These are phyloP conservation scores for Penicillium thymicola DNA, from an alignment of 2,329 filamentous ascomycete genomes.

Conservation along the genomic window DNA sequence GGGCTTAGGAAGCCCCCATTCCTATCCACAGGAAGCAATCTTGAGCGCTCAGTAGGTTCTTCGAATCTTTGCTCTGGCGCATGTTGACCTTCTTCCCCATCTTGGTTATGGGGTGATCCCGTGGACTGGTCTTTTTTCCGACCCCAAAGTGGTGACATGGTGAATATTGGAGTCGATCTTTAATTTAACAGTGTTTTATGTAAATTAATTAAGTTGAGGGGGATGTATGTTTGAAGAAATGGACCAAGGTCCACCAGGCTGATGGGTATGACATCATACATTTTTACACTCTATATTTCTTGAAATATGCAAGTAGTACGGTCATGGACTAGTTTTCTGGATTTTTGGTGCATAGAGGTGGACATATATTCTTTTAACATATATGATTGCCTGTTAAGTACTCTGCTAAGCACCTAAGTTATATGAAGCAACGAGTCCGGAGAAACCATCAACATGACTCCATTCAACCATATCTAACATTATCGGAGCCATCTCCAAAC, in stretches of 20 bases:
- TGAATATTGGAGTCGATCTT: neutral
- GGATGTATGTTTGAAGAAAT: neutral
- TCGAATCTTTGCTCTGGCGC: constrained; percentile 7
- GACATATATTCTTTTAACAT: neutral
- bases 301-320: neutral
- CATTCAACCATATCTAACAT: constrained; percentile 60
- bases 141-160: constrained; percentile 17
- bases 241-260: neutral
- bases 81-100: constrained; percentile 4
- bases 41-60: constrained; percentile 29
- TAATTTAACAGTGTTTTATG: neutral
- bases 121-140: constrained; percentile 5
- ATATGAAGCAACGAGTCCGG: neutral
- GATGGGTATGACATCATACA: constrained; percentile 8
- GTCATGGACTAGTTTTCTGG: neutral
- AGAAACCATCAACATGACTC: neutral
- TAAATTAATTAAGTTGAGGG: neutral
- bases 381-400: neutral
- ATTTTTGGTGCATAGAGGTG: neutral
- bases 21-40: constrained; percentile 13
- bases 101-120: neutral
- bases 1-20: constrained; percentile 17
- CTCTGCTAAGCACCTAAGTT: neutral
- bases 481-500: constrained; percentile 59
- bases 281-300: neutral